These are phyloP conservation scores for Aphanocladium album DNA, from an alignment of 2,329 filamentous ascomycete genomes.

Conservation along the genomic window DNA sequence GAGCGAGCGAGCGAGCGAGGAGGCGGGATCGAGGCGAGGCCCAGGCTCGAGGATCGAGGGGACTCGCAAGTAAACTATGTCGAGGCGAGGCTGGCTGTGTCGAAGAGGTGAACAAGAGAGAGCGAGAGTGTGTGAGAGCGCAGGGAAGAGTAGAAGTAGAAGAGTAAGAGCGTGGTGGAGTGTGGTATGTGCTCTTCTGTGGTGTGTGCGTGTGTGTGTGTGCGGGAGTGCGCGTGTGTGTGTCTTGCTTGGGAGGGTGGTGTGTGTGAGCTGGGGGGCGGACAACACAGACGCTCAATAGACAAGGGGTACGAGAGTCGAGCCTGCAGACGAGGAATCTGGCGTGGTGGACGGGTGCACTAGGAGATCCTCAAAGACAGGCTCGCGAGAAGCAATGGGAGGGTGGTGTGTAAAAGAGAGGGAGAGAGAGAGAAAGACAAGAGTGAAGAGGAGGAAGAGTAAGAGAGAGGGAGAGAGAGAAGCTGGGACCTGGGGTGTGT, in stretches of 20 bases:
- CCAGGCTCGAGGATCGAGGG: slow-evolving; percentile 4
- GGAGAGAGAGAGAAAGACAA: not conserved
- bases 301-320: not conserved
- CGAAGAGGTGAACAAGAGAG: slow-evolving; percentile 11
- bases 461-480: not conserved
- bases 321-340: slow-evolving; percentile 4
- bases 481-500: not conserved
- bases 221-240: not conserved
- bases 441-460: not conserved
- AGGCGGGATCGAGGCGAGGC: slow-evolving; percentile 12
- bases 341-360: not conserved
- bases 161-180: slow-evolving; percentile 3
- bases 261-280: not conserved
- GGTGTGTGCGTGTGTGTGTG: not conserved
- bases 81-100: not conserved
- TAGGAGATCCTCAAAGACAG: not conserved
- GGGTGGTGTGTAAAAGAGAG: not conserved
- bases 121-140: slow-evolving; percentile 14
- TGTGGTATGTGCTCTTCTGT: not conserved
- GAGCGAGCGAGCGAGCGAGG: slow-evolving; percentile 8
- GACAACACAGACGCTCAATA: not conserved
- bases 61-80: slow-evolving; percentile 3
- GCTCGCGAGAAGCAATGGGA: not conserved
- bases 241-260: not conserved
- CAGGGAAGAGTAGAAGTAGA: slow-evolving; percentile 11